phyloP scores from a whole-genome alignment of 345 rosid genomes.

The Lumnitzera littorea region DNA sequence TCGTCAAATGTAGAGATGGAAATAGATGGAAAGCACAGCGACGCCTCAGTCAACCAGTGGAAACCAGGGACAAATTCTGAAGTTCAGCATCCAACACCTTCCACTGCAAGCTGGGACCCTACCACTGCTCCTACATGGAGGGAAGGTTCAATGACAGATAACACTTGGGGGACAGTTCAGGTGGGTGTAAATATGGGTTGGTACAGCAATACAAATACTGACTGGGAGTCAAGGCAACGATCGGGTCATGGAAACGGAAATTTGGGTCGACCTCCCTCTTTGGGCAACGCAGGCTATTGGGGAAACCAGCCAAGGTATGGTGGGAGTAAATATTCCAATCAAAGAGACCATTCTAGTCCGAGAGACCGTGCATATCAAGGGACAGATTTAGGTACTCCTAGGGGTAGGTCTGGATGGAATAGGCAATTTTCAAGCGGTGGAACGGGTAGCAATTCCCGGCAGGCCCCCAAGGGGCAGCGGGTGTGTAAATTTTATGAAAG shows the following conservation, averaged over 20 bases:
- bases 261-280: slow-evolving; percentile 10
- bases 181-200: slow-evolving; percentile 28
- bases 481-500: slow-evolving; percentile 70
- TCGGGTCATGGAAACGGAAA: slow-evolving; percentile 25
- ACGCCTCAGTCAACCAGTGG: slow-evolving; percentile 40
- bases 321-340: slow-evolving; percentile 31
- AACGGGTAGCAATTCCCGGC: slow-evolving; percentile 31
- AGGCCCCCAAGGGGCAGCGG: slow-evolving; percentile 62
- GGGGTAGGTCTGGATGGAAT: slow-evolving; percentile 36
- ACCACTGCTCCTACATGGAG: slow-evolving; percentile 27
- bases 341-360: slow-evolving; percentile 37
- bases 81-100: slow-evolving; percentile 37
- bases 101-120: slow-evolving; percentile 21
- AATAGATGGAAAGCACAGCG: slow-evolving; percentile 28
- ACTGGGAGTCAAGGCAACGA: slow-evolving; percentile 34
- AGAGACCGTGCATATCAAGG: slow-evolving; percentile 49
- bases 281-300: slow-evolving; percentile 27
- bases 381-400: slow-evolving; percentile 37
- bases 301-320: slow-evolving; percentile 49
- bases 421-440: slow-evolving; percentile 36
- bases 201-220: slow-evolving; percentile 18
- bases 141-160: slow-evolving; percentile 30
- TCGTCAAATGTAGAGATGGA: slow-evolving; percentile 35
- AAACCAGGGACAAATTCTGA: slow-evolving; percentile 41
- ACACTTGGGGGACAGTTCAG: slow-evolving; percentile 31